Evolutionary conservation across 2,329 filamentous ascomycete species (phyloP).

Genomic region (Hypoxylon sp.): DNA sequence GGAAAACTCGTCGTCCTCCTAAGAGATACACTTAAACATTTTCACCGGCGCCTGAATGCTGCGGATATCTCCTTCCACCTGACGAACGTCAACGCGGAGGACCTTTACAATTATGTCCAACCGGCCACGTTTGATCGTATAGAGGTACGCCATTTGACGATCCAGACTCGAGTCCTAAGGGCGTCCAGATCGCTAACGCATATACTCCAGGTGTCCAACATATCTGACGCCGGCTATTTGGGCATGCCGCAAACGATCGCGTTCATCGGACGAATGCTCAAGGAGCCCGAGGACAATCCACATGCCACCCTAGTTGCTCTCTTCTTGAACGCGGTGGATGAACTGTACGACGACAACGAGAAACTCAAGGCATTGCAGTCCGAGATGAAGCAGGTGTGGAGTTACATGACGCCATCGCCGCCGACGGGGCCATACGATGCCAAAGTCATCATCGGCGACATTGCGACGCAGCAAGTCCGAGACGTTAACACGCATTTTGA

Average conservation of each 20-base stretch:
- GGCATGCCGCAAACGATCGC: slow-evolving; percentile 46
- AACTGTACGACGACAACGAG: slow-evolving; percentile 29
- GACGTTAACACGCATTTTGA: slow-evolving; percentile 29
- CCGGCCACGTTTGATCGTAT: slow-evolving; percentile 51
- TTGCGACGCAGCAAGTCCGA: slow-evolving; percentile 9
- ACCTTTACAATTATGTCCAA: slow-evolving; percentile 41
- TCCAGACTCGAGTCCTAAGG: not conserved
- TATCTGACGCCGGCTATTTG: slow-evolving; percentile 53
- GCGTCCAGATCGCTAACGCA: slow-evolving; percentile 2
- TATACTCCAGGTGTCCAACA: slow-evolving; percentile 53
- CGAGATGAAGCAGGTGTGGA: slow-evolving; percentile 17
- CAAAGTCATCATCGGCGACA: slow-evolving; percentile 5
- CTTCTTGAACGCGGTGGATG: slow-evolving; percentile 53
- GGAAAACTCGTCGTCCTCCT: slow-evolving; percentile 55
- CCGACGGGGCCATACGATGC: slow-evolving; percentile 17
- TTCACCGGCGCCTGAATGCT: slow-evolving; percentile 46
- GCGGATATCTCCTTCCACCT: slow-evolving; percentile 47
- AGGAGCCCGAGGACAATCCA: slow-evolving; percentile 49
- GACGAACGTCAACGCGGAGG: slow-evolving; percentile 44
- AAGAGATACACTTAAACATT: slow-evolving; percentile 46
- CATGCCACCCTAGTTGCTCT: slow-evolving; percentile 56
- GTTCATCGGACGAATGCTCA: slow-evolving; percentile 51
- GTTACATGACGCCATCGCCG: slow-evolving; percentile 26
- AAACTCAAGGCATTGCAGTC: slow-evolving; percentile 1
- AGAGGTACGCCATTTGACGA: slow-evolving; percentile 49